These are phyloP conservation scores for Monosporozyma unispora DNA, from an alignment of 805 yeast genomes.

Conservation along the genomic window DNA sequence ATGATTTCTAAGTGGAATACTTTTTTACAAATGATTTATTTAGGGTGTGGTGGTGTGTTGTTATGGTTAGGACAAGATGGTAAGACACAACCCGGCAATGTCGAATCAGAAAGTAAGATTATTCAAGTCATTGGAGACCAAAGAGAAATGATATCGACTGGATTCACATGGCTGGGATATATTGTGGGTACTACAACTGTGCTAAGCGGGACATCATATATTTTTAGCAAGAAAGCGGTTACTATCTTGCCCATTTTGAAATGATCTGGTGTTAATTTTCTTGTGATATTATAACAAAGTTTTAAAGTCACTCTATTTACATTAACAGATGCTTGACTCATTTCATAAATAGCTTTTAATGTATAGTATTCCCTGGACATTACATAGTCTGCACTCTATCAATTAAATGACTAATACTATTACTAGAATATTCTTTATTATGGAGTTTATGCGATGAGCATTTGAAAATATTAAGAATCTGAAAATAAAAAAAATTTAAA, in stretches of 20 bases:
- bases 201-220: conserved; percentile 69
- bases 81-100: conserved; percentile 4
- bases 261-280: neutral
- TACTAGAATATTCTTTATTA: neutral
- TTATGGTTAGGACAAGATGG: conserved; percentile 11
- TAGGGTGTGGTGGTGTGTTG: conserved; percentile 51
- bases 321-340: neutral
- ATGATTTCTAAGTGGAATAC: conserved; percentile 82
- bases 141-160: conserved; percentile 3
- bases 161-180: conserved; percentile 35
- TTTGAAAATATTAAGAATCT: neutral
- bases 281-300: neutral
- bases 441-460: neutral
- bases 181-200: conserved; percentile 64
- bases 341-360: too few species aligned
- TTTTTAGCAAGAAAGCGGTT: conserved; percentile 61
- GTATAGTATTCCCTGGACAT: too few species aligned
- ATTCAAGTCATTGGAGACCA: neutral
- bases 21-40: conserved; percentile 82
- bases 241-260: neutral
- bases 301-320: neutral
- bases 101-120: conserved; percentile 6
- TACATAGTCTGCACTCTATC: too few species aligned
- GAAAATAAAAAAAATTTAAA: neutral
- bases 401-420: neutral